A percentile compares a stretch with the other conserved stretches of the same genome.
These are phyloP conservation scores for Silene conica DNA, from an alignment of 148 eudicot genomes.

Conservation along the genomic window DNA sequence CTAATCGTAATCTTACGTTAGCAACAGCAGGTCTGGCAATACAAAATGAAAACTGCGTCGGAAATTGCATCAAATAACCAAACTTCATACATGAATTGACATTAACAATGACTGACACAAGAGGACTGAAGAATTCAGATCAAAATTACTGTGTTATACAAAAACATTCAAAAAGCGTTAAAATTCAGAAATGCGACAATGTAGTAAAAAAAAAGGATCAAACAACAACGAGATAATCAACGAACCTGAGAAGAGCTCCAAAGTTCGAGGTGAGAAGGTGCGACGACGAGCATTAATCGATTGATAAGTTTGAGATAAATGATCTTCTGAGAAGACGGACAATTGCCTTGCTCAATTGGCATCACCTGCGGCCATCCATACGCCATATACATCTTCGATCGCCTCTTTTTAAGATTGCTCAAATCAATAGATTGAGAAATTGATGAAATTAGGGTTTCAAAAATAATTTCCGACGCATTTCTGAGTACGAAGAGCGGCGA, in stretches of 20 bases:
- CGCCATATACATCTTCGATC: slow-evolving; percentile 84
- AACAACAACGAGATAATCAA: too few species aligned
- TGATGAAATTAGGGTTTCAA: slow-evolving; percentile 25
- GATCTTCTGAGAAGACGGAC: slow-evolving; percentile 53
- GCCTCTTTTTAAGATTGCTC: not conserved
- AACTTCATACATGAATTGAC: not conserved
- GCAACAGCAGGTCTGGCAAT: not conserved
- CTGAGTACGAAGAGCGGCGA: slow-evolving; percentile 19
- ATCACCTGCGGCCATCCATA: slow-evolving; percentile 98
- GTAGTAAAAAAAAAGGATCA: not conserved
- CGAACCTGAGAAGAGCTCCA: slow-evolving; percentile 88
- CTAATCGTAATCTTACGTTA: too few species aligned
- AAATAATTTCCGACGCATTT: slow-evolving; percentile 22
- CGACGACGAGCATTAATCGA: slow-evolving; percentile 66
- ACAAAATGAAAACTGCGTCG: not conserved
- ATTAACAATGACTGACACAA: not conserved
- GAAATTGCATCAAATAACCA: not conserved
- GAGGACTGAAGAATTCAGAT: not conserved
- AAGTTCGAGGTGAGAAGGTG: slow-evolving; percentile 81
- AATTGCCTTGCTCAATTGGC: slow-evolving; percentile 63
- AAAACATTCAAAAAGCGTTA: not conserved
- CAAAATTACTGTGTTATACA: not conserved
- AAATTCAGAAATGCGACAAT: not conserved
- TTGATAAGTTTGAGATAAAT: slow-evolving; percentile 60
- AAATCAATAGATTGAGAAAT: not conserved